These are phyloP conservation scores for Pseudocohnilembus persalinus DNA, from an alignment of 169 alveolate species.

Conservation along the genomic window DNA sequence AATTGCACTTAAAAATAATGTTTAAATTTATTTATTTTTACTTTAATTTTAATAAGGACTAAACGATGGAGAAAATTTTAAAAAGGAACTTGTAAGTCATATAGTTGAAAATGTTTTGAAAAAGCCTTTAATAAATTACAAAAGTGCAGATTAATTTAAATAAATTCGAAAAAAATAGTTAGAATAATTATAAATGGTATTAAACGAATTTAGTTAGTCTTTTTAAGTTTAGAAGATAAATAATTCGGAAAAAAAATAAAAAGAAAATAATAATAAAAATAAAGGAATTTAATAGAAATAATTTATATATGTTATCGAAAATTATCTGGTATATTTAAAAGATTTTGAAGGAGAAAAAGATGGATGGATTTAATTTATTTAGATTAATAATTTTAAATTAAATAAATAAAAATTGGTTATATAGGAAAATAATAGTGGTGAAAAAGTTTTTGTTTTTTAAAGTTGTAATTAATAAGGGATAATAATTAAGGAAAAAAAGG, in stretches of 20 bases:
- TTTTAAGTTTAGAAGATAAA: not conserved
- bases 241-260: too few species aligned
- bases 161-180: too few species aligned
- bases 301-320: not conserved
- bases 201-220: too few species aligned
- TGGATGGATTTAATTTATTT: not conserved
- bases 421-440: not conserved
- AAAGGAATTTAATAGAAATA: not conserved
- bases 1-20: not conserved
- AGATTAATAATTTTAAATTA: not conserved
- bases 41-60: not conserved
- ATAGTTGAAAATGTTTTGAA: conserved; percentile 11
- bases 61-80: conserved; percentile 21
- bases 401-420: not conserved
- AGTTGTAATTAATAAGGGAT: not conserved
- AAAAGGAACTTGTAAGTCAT: conserved; percentile 2
- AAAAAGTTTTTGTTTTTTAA: too few species aligned
- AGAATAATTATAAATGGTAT: not conserved
- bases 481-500: too few species aligned
- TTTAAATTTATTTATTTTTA: too few species aligned
- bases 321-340: too few species aligned
- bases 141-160: not conserved
- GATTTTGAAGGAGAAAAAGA: too few species aligned
- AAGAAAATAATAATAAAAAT: too few species aligned
- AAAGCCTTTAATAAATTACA: not conserved